These are phyloP conservation scores for Simplicillium sp. DNA, from an alignment of 2,329 filamentous ascomycete genomes.

Conservation along the genomic window DNA sequence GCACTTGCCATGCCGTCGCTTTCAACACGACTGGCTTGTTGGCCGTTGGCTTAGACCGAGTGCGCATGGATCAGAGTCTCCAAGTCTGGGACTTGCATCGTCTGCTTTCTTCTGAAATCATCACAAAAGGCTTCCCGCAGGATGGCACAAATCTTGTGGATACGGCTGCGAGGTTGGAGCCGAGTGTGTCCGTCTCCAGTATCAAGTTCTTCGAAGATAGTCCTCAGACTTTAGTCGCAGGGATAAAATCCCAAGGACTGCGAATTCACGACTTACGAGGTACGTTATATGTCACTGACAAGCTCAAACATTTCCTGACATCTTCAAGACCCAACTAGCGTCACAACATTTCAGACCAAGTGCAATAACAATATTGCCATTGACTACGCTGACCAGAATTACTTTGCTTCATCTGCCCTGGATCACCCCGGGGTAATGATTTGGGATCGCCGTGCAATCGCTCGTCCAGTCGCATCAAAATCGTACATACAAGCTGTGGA, in stretches of 20 bases:
- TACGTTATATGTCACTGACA: slow-evolving; percentile 21
- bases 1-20: slow-evolving; percentile 72
- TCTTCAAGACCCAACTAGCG: slow-evolving; percentile 36
- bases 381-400: slow-evolving; percentile 72
- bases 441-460: slow-evolving; percentile 64
- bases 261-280: slow-evolving; percentile 72
- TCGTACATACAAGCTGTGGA: slow-evolving; percentile 49
- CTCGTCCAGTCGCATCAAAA: slow-evolving; percentile 40
- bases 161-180: slow-evolving; percentile 50
- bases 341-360: slow-evolving; percentile 53
- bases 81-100: slow-evolving; percentile 74
- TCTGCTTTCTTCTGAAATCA: slow-evolving; percentile 38
- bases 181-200: slow-evolving; percentile 68
- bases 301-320: not conserved
- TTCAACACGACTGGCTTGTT: slow-evolving; percentile 65
- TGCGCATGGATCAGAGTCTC: slow-evolving; percentile 71
- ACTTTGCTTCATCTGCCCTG: slow-evolving; percentile 71
- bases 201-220: slow-evolving; percentile 74
- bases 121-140: slow-evolving; percentile 38
- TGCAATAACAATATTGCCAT: slow-evolving; percentile 67
- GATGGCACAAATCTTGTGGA: slow-evolving; percentile 41
- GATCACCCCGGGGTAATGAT: slow-evolving; percentile 67
- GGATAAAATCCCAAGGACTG: slow-evolving; percentile 66
- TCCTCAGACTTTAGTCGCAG: slow-evolving; percentile 65
- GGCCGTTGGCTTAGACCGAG: slow-evolving; percentile 70